phyloP scores from a whole-genome alignment of 192 early-diverging fungal genomes.

The Mortierella claussenii region DNA sequence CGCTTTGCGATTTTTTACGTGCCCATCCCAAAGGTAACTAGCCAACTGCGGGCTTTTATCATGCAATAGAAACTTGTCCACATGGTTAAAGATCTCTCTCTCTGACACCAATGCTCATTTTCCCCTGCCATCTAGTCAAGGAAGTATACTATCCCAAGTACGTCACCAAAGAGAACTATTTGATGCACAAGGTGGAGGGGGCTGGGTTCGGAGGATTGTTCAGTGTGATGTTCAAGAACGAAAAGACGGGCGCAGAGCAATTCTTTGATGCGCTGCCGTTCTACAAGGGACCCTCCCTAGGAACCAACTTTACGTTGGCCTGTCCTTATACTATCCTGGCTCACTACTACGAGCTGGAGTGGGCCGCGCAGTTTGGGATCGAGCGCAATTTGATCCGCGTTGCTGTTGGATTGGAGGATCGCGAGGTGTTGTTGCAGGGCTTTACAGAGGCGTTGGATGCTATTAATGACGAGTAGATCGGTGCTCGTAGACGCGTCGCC shows the following conservation, averaged over 20 bases:
- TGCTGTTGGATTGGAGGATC: slow-evolving; percentile 89
- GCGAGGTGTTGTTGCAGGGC: slow-evolving; percentile 70
- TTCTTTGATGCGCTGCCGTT: slow-evolving; percentile 88
- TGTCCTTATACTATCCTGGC: slow-evolving; percentile 97
- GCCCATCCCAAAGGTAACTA: slow-evolving; percentile 77
- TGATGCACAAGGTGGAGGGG: slow-evolving; percentile 64
- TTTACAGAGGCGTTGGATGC: slow-evolving; percentile 81
- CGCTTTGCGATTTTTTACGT: slow-evolving; percentile 74
- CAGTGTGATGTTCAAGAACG: slow-evolving; percentile 76
- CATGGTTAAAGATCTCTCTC: background rate
- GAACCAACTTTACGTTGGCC: slow-evolving; percentile 96
- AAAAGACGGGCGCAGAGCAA: slow-evolving; percentile 58
- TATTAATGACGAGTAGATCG: slow-evolving; percentile 20
- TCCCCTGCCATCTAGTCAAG: slow-evolving; percentile 60
- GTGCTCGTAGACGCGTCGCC: too few relatives aligned
- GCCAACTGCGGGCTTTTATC: background rate
- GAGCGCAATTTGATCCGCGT: slow-evolving; percentile 79
- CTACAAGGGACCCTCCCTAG: slow-evolving; percentile 95
- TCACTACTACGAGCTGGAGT: slow-evolving; percentile 93
- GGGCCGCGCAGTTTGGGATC: slow-evolving; percentile 89
- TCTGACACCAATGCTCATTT: background rate
- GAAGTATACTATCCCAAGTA: slow-evolving; percentile 90
- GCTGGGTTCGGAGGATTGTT: slow-evolving; percentile 92
- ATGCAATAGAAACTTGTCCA: too few relatives aligned
- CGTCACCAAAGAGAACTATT: slow-evolving; percentile 74